These are phyloP conservation scores for Candida hungchunana DNA, from an alignment of 805 yeast genomes.

Conservation along the genomic window DNA sequence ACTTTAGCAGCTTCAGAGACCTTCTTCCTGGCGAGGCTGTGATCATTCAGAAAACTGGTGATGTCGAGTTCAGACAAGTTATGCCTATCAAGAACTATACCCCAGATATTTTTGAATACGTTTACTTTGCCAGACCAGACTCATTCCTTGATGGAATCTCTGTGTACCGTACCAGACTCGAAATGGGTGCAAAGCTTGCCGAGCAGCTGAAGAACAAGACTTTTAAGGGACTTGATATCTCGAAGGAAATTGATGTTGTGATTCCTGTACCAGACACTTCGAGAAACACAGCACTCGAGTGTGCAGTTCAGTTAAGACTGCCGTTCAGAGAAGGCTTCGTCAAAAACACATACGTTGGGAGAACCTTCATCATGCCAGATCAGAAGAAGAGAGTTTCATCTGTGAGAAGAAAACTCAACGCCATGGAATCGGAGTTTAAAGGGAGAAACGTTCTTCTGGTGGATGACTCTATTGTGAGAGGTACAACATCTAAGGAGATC, in stretches of 20 bases:
- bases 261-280: slow-evolving; percentile 98
- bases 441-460: slow-evolving; percentile 84
- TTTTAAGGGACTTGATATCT: slow-evolving; percentile 42
- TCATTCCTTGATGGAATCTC: slow-evolving; percentile 95
- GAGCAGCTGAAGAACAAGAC: slow-evolving; percentile 46
- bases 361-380: slow-evolving; percentile 98
- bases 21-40: slow-evolving; percentile 95
- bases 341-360: slow-evolving; percentile 93
- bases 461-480: slow-evolving; percentile 96
- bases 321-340: slow-evolving; percentile 97
- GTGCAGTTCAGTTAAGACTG: slow-evolving; percentile 73
- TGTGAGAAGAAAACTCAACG: slow-evolving; percentile 91
- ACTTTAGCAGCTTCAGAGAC: slow-evolving; percentile 75
- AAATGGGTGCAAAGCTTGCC: slow-evolving; percentile 92
- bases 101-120: slow-evolving; percentile 96
- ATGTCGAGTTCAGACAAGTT: slow-evolving; percentile 83
- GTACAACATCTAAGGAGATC: slow-evolving; percentile 94
- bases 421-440: slow-evolving; percentile 89
- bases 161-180: slow-evolving; percentile 86
- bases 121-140: slow-evolving; percentile 97
- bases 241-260: slow-evolving; percentile 78
- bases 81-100: slow-evolving; percentile 74
- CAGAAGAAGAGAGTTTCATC: slow-evolving; percentile 91
- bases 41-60: slow-evolving; percentile 73
- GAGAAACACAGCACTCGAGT: slow-evolving; percentile 90